Percentiles rank a stretch among this genome's conserved stretches.
phyloP scores from a whole-genome alignment of 2,329 filamentous ascomycete genomes.

The Fusarium robinianum region DNA sequence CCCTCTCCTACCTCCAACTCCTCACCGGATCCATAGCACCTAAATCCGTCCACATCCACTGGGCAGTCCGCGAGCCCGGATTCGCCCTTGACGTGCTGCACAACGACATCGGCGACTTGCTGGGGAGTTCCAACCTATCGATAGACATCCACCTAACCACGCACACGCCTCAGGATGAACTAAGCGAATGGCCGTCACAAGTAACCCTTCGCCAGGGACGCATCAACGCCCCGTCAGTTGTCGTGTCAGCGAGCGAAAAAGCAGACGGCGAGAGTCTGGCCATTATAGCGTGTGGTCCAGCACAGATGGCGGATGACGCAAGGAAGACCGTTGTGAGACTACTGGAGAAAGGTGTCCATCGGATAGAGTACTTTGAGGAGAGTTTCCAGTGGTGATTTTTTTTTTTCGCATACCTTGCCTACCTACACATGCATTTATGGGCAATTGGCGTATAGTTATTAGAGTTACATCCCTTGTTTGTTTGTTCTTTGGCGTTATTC shows the following conservation, averaged over 20 bases:
- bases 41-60: constrained; percentile 44
- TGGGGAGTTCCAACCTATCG: constrained; percentile 38
- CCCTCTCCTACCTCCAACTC: constrained; percentile 45
- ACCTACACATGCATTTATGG: too few relatives aligned
- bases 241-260: constrained; percentile 35
- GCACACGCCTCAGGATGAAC: constrained; percentile 9
- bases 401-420: too few relatives aligned
- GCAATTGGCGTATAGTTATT: too few relatives aligned
- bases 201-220: constrained; percentile 35
- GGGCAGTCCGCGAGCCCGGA: constrained; percentile 49
- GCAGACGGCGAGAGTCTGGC: constrained; percentile 40
- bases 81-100: constrained; percentile 44
- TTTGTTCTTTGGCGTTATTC: too few relatives aligned
- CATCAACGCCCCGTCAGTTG: constrained; percentile 41
- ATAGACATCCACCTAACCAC: constrained; percentile 46
- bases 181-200: constrained; percentile 18
- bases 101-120: constrained; percentile 39
- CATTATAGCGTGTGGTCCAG: constrained; percentile 51
- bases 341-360: constrained; percentile 33
- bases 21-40: constrained; percentile 30
- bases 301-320: constrained; percentile 50
- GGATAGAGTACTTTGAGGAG: constrained; percentile 50
- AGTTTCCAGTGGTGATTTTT: constrained; percentile 50
- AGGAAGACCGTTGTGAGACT: constrained; percentile 42
- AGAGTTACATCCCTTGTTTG: too few relatives aligned